phyloP scores from a whole-genome alignment of 225 moss, liverwort and hornwort species.

The Physcomitrium patens region DNA sequence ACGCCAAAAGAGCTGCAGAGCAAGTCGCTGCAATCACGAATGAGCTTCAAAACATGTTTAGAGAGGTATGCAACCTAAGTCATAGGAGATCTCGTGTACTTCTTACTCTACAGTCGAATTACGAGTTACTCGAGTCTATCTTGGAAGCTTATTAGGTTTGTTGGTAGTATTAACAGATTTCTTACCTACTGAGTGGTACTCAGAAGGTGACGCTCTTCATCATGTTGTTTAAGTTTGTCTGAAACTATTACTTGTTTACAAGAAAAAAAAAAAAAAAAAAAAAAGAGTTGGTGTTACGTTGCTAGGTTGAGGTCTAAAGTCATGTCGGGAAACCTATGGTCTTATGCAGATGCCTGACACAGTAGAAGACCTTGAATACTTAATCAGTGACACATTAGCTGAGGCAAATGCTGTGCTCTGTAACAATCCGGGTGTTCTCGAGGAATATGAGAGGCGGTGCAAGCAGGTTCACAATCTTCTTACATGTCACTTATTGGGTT shows the following conservation, averaged over 20 bases:
- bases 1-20: slow-evolving; percentile 63
- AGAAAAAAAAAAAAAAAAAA: too few relatives aligned
- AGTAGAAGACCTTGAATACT: slow-evolving; percentile 77
- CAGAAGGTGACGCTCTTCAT: too few relatives aligned
- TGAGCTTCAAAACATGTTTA: slow-evolving; percentile 67
- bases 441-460: slow-evolving; percentile 92
- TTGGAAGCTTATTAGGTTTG: too few relatives aligned
- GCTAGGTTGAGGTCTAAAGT: neutral
- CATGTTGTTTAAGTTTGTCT: too few relatives aligned
- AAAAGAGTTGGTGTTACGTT: neutral
- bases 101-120: too few relatives aligned
- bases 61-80: slow-evolving; percentile 39
- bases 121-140: too few relatives aligned
- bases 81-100: neutral
- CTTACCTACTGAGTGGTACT: too few relatives aligned
- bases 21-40: slow-evolving; percentile 55
- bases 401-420: slow-evolving; percentile 92
- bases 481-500: slow-evolving; percentile 20
- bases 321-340: neutral
- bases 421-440: slow-evolving; percentile 89
- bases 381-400: slow-evolving; percentile 62
- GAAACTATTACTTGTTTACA: too few relatives aligned
- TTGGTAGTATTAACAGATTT: too few relatives aligned
- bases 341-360: slow-evolving; percentile 75
- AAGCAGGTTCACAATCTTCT: slow-evolving; percentile 59